These are phyloP conservation scores for Mortierella sp. DNA, from an alignment of 371 early-diverging fungal species.

Conservation along the genomic window DNA sequence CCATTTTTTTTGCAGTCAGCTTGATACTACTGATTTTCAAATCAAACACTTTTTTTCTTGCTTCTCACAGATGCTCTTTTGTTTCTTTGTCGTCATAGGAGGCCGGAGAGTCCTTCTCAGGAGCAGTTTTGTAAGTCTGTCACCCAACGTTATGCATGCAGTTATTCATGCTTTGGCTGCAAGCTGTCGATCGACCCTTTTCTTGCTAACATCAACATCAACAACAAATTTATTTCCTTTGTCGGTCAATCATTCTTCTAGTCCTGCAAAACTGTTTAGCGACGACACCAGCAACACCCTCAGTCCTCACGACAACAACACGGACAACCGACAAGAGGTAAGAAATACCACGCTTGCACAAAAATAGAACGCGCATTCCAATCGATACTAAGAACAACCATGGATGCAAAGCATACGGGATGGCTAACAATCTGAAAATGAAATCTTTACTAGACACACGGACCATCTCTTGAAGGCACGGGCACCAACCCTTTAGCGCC, in stretches of 20 bases:
- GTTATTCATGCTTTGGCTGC: neutral
- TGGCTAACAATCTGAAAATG: neutral
- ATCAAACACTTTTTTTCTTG: neutral
- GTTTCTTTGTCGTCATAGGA: slow-evolving; percentile 6
- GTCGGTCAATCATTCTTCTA: neutral
- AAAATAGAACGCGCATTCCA: neutral
- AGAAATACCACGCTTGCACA: neutral
- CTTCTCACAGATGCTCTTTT: too few relatives aligned
- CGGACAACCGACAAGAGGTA: neutral
- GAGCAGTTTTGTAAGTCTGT: slow-evolving; percentile 12
- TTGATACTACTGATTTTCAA: too few relatives aligned
- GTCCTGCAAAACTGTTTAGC: slow-evolving; percentile 24
- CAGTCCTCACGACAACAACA: neutral
- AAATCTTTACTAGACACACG: neutral
- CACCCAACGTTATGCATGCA: neutral
- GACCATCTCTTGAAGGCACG: neutral
- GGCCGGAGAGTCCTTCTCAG: slow-evolving; percentile 17
- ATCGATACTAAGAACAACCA: neutral
- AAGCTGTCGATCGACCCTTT: neutral
- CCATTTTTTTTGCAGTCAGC: neutral
- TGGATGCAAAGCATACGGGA: neutral
- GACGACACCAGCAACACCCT: neutral
- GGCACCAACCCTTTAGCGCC: slow-evolving; percentile 20
- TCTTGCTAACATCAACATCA: too few relatives aligned
- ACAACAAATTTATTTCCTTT: neutral